phyloP scores from a whole-genome alignment of 495 filamentous ascomycete species.

The Penicillium parvum region DNA sequence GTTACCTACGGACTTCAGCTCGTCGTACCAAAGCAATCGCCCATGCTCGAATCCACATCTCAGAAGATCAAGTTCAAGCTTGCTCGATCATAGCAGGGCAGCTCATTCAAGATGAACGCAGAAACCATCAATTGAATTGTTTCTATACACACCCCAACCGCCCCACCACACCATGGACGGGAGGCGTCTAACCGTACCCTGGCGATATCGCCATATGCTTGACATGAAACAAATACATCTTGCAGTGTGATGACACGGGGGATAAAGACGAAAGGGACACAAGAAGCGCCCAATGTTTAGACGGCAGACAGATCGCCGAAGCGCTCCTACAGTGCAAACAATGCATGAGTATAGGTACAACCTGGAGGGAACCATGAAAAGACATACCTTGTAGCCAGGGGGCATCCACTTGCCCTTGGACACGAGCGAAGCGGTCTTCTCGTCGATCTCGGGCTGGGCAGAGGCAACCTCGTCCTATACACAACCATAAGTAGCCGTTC shows the following conservation, averaged over 20 bases:
- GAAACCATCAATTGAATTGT: conserved; percentile 39
- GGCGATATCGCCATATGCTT: conserved; percentile 29
- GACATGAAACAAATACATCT: conserved; percentile 31
- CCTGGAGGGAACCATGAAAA: neutral
- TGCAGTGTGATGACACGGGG: conserved; percentile 36
- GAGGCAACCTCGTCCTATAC: conserved; percentile 88
- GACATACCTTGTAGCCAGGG: conserved; percentile 92
- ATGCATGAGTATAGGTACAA: neutral
- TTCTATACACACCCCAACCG: conserved; percentile 46
- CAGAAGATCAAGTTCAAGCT: too few relatives aligned
- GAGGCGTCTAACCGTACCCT: conserved; percentile 19
- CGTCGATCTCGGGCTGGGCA: conserved; percentile 91
- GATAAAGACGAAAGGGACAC: conserved; percentile 26
- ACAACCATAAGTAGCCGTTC: conserved; percentile 14
- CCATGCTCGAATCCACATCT: too few relatives aligned
- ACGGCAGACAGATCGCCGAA: conserved; percentile 93
- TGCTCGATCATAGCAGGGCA: too few relatives aligned
- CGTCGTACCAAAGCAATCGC: too few relatives aligned
- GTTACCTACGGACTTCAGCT: too few relatives aligned
- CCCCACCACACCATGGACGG: conserved; percentile 22
- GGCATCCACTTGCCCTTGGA: conserved; percentile 96
- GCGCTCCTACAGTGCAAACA: conserved; percentile 77
- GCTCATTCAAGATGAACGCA: conserved; percentile 19
- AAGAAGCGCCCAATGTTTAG: conserved; percentile 50
- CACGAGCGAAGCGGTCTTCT: conserved; percentile 86